Conservation (phyloP, 2,329 filamentous ascomycete species). For the Arthrobotrys megalospora region DNA sequence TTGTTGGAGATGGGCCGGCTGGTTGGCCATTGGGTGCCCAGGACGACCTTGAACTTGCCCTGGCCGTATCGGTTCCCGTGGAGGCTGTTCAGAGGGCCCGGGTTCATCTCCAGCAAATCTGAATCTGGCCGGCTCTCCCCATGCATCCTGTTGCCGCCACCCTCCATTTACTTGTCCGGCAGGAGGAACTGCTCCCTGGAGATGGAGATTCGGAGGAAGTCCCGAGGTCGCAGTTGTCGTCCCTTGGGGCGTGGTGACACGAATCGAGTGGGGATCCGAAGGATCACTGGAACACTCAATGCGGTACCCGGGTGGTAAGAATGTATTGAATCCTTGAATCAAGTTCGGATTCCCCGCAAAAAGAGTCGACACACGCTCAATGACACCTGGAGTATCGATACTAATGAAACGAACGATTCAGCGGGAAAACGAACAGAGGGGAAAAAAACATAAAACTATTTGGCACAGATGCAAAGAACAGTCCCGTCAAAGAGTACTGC, state of each 20-base stretch:
- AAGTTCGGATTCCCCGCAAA: constrained; percentile 96
- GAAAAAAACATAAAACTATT: constrained; percentile 18
- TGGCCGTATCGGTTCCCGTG: constrained; percentile 45
- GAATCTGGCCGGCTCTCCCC: constrained; percentile 48
- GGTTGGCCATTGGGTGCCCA: constrained; percentile 39
- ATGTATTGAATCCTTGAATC: constrained; percentile 98
- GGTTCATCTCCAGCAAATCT: constrained; percentile 62
- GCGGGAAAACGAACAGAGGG: constrained; percentile 8
- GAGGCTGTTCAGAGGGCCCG: constrained; percentile 41
- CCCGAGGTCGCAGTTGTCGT: constrained; percentile 69
- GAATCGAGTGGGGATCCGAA: constrained; percentile 72
- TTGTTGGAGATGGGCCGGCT: constrained; percentile 55
- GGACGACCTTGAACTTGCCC: constrained; percentile 62
- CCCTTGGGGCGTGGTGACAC: constrained; percentile 97
- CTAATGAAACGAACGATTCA: constrained; percentile 66
- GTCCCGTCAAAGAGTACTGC: constrained; percentile 18
- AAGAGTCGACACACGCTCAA: constrained; percentile 93
- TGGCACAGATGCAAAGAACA: constrained; percentile 30
- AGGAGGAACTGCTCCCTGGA: constrained; percentile 56
- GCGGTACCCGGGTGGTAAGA: constrained; percentile 92
- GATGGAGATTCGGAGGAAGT: constrained; percentile 62
- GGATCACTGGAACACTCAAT: constrained; percentile 79
- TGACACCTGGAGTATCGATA: constrained; percentile 97
- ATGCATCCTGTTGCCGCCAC: constrained; percentile 45
- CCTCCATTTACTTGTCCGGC: constrained; percentile 39